Percentiles rank a stretch among this genome's conserved stretches.
phyloP scores from a whole-genome alignment of 495 filamentous ascomycete genomes.

The Penicillium robsamsonii region DNA sequence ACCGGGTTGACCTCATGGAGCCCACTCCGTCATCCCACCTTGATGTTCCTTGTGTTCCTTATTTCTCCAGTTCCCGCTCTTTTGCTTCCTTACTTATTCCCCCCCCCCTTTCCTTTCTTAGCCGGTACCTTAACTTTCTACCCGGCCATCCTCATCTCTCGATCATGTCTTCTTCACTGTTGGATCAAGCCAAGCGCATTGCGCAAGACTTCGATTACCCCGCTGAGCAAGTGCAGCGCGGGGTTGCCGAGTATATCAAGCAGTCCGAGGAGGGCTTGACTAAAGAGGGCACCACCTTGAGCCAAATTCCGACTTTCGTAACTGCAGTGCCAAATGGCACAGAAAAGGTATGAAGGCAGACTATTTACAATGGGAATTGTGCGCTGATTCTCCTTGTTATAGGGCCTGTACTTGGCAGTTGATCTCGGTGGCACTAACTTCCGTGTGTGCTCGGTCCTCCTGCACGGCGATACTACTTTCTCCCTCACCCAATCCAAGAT shows the following conservation, averaged over 20 bases:
- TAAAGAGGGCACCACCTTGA: constrained; percentile 75
- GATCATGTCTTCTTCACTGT: constrained; percentile 51
- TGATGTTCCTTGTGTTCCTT: constrained; percentile 13
- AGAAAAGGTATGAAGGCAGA: constrained; percentile 61
- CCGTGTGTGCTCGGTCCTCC: constrained; percentile 88
- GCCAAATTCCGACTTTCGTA: constrained; percentile 96
- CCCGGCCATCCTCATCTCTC: constrained; percentile 10
- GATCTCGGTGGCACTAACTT: constrained; percentile 98
- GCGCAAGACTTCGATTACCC: constrained; percentile 84
- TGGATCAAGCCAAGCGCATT: constrained; percentile 72
- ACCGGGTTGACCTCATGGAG: constrained; percentile 40
- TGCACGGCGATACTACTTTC: constrained; percentile 92
- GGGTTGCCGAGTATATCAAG: constrained; percentile 77
- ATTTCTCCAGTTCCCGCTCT: constrained; percentile 12
- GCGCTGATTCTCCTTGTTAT: constrained; percentile 7
- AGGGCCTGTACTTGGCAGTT: constrained; percentile 95
- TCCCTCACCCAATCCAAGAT: constrained; percentile 88
- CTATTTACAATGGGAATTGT: constrained; percentile 1
- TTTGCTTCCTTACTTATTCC: constrained; percentile 18
- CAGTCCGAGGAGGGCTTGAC: constrained; percentile 86
- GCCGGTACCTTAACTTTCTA: constrained; percentile 6
- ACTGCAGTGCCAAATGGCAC: constrained; percentile 95
- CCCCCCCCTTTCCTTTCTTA: constrained; percentile 7
- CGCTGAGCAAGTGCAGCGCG: constrained; percentile 72
- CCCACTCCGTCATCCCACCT: constrained; percentile 28